These are phyloP conservation scores for Hordeum vulgare DNA, from an alignment of 176 grass and related monocot species.

Conservation along the genomic window MorexV3_pseudomolecules_assembly NC_058520.1:506324106-506324605, in stretches of 20 bases:
- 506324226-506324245: no score
- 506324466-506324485: constrained; percentile 90
- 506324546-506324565: not conserved
- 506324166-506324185: no score
- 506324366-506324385: constrained; percentile 1
- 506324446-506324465: constrained; percentile 63
- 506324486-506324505: constrained; percentile 89
- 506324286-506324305: no score
- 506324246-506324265: no score
- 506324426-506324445: constrained; percentile 62
- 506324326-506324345: not conserved
- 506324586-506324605: not conserved
- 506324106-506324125: no score
- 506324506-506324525: constrained; percentile 18
- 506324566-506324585: constrained; percentile 1
- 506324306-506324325: not conserved
- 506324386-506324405: not conserved
- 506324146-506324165: no score
- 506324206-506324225: no score
- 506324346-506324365: not conserved
- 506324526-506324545: constrained; percentile 5
- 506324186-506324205: no score
- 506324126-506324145: no score
- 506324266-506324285: no score
- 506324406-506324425: not conserved